Percentiles rank a stretch among this genome's conserved stretches.
phyloP scores from a whole-genome alignment of 2,329 filamentous ascomycete species.

The Aspergillus sp. region DNA sequence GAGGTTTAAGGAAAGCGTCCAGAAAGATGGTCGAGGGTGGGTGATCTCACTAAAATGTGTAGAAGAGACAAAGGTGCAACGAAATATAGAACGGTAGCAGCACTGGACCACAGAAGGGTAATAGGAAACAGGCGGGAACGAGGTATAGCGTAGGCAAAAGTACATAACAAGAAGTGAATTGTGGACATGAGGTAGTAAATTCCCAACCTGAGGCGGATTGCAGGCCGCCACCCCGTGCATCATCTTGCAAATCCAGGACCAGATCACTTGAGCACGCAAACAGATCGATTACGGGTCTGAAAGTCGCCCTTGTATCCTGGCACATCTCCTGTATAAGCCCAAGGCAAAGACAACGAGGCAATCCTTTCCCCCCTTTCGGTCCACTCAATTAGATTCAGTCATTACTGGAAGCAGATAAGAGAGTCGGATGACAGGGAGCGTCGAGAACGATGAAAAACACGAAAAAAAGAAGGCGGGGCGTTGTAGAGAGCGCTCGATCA shows the following conservation, averaged over 20 bases:
- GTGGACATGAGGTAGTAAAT: conserved; percentile 27
- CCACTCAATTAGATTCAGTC: conserved; percentile 30
- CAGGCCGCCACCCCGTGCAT: conserved; percentile 22
- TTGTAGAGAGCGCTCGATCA: conserved; percentile 27
- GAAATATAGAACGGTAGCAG: conserved; percentile 21
- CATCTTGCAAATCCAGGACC: conserved; percentile 24
- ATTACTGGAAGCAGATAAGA: conserved; percentile 33
- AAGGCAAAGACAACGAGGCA: conserved; percentile 17
- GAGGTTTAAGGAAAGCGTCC: conserved; percentile 19
- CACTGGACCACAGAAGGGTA: conserved; percentile 24
- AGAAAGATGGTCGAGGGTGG: conserved; percentile 25
- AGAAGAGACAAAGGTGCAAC: conserved; percentile 21
- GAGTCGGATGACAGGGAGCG: conserved; percentile 31
- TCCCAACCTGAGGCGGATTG: conserved; percentile 19
- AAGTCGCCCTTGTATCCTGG: conserved; percentile 21
- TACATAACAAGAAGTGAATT: conserved; percentile 41
- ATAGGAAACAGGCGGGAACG: conserved; percentile 26
- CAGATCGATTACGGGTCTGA: conserved; percentile 10
- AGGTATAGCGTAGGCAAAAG: conserved; percentile 40
- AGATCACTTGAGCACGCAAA: conserved; percentile 20
- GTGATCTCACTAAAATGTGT: conserved; percentile 27
- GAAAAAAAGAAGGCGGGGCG: conserved; percentile 24
- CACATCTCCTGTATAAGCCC: conserved; percentile 26
- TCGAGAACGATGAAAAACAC: conserved; percentile 30
- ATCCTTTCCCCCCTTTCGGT: conserved; percentile 23